Percentiles rank a stretch among this genome's conserved stretches.
Conservation (phyloP, 2,329 filamentous ascomycete genomes). For the Ramichloridium luteum region DNA sequence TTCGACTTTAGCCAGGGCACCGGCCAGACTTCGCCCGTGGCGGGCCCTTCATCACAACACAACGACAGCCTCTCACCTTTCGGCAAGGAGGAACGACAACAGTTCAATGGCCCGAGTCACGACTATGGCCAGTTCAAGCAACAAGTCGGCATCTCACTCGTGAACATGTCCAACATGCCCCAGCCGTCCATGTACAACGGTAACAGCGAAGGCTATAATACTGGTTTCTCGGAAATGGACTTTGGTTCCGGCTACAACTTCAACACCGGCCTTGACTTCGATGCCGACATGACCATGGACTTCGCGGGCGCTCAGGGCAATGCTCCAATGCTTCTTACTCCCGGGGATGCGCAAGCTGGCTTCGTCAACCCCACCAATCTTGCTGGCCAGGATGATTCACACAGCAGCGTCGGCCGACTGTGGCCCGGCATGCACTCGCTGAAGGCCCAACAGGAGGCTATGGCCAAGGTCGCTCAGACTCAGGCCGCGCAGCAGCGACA, state of each 20-base stretch:
- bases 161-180: constrained; percentile 67
- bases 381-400: constrained; percentile 47
- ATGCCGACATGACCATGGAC: constrained; percentile 57
- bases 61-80: constrained; percentile 21
- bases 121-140: constrained; percentile 94
- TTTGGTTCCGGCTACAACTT: constrained; percentile 46
- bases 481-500: constrained; percentile 39
- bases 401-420: constrained; percentile 52
- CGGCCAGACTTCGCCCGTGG: constrained; percentile 18
- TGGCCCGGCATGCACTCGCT: constrained; percentile 93
- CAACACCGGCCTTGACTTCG: constrained; percentile 39
- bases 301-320: constrained; percentile 38
- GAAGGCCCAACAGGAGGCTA: constrained; percentile 50
- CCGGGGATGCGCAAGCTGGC: constrained; percentile 30
- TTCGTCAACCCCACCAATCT: constrained; percentile 66
- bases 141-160: constrained; percentile 82
- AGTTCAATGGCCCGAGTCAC: constrained; percentile 56
- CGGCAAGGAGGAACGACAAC: constrained; percentile 26
- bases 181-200: constrained; percentile 47
- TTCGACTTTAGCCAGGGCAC: constrained; percentile 28
- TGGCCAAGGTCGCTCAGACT: constrained; percentile 42
- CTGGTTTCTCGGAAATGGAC: constrained; percentile 56
- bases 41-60: constrained; percentile 18
- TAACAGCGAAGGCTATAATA: constrained; percentile 26
- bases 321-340: constrained; percentile 48